phyloP scores from a whole-genome alignment of 139 green algal genomes.

The Picochlorum sp. region DNA sequence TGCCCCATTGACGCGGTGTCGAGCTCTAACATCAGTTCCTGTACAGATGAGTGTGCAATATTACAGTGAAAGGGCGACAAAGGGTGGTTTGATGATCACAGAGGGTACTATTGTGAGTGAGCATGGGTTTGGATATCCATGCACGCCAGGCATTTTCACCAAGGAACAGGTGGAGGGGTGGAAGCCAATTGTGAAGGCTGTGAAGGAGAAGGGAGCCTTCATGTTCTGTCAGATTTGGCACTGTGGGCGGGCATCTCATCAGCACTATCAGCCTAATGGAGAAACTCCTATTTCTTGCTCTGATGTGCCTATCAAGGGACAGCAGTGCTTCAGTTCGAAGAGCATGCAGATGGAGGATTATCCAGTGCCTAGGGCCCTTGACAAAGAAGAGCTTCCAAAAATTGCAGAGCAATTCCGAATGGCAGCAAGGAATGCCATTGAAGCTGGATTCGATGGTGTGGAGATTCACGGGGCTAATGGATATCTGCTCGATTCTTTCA shows the following conservation, averaged over 20 bases:
- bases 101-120: slow-evolving; percentile 41
- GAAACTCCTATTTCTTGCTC: slow-evolving; percentile 46
- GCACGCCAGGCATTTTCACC: slow-evolving; percentile 59
- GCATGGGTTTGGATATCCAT: slow-evolving; percentile 32
- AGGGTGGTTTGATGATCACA: slow-evolving; percentile 53
- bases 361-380: slow-evolving; percentile 28
- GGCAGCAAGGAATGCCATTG: slow-evolving; percentile 43
- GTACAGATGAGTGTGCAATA: slow-evolving; percentile 22
- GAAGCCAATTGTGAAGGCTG: slow-evolving; percentile 66
- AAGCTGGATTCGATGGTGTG: slow-evolving; percentile 62
- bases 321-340: slow-evolving; percentile 22
- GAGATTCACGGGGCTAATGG: slow-evolving; percentile 71
- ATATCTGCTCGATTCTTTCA: slow-evolving; percentile 9
- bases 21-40: slow-evolving; percentile 39
- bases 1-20: slow-evolving; percentile 64
- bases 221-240: slow-evolving; percentile 83
- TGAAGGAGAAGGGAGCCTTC: slow-evolving; percentile 57
- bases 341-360: slow-evolving; percentile 23
- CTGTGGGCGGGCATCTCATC: slow-evolving; percentile 32
- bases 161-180: slow-evolving; percentile 75
- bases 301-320: slow-evolving; percentile 27
- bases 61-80: slow-evolving; percentile 48
- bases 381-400: slow-evolving; percentile 32
- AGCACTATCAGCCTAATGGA: slow-evolving; percentile 42
- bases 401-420: slow-evolving; percentile 33